Percentiles rank a stretch among this genome's conserved stretches.
Evolutionary conservation across 495 filamentous ascomycete genomes (phyloP).

Genomic region (Xylaria telfairii): DNA sequence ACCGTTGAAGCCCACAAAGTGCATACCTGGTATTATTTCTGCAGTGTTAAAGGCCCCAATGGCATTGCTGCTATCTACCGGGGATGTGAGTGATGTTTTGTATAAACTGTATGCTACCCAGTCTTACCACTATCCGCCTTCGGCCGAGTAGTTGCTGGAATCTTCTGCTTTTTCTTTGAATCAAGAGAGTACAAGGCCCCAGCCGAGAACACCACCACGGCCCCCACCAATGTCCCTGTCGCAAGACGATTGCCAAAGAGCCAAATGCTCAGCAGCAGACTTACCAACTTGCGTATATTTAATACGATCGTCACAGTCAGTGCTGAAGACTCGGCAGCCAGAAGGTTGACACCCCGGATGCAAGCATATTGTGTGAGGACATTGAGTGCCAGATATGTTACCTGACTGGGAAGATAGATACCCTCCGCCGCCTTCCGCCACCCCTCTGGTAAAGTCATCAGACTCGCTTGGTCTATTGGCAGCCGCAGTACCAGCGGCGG

Average conservation of each 20-base stretch:
- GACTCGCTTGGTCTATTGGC: slow-evolving; percentile 38
- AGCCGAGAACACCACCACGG: slow-evolving; percentile 82
- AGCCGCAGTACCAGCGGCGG: slow-evolving; percentile 51
- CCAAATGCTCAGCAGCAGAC: slow-evolving; percentile 86
- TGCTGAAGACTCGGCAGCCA: slow-evolving; percentile 84
- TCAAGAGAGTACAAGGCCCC: slow-evolving; percentile 90
- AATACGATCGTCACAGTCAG: slow-evolving; percentile 95
- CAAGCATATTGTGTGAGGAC: slow-evolving; percentile 92
- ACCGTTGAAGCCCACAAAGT: neutral
- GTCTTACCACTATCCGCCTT: slow-evolving; percentile 32
- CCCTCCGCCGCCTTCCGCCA: slow-evolving; percentile 41
- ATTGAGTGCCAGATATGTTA: slow-evolving; percentile 77
- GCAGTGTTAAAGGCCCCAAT: neutral
- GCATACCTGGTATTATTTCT: neutral
- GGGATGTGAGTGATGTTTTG: neutral
- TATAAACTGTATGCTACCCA: slow-evolving; percentile 27
- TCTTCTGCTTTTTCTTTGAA: slow-evolving; percentile 45
- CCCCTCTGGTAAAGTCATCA: slow-evolving; percentile 36
- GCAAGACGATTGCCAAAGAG: slow-evolving; percentile 86
- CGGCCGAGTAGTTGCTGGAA: slow-evolving; percentile 25
- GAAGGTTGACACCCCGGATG: slow-evolving; percentile 91
- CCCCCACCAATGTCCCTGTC: slow-evolving; percentile 77
- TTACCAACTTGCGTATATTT: slow-evolving; percentile 94
- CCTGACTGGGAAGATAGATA: slow-evolving; percentile 67
- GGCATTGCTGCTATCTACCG: neutral